A percentile compares a stretch with the other conserved stretches of the same genome.
These are phyloP conservation scores for Golubevia sp. DNA, from an alignment of 1,284 basidiomycete species.

Conservation along the genomic window DNA sequence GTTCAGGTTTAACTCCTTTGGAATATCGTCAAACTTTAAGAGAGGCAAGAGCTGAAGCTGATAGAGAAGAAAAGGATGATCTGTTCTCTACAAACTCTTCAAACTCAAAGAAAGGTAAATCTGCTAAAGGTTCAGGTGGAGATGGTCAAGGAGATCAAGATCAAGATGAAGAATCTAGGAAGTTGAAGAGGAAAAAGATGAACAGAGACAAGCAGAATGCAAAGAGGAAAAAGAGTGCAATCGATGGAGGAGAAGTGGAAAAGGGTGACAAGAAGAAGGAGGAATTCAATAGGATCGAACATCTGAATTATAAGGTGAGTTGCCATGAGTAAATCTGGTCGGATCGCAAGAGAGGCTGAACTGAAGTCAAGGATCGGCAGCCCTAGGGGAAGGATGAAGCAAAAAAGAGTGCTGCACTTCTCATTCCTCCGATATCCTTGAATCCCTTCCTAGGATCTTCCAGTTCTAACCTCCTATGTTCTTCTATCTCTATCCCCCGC, in stretches of 20 bases:
- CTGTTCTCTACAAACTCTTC: constrained; percentile 47
- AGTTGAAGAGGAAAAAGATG: constrained; percentile 6
- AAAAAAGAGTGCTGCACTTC: too few relatives aligned
- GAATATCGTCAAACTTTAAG: constrained; percentile 54
- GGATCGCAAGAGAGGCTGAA: too few relatives aligned
- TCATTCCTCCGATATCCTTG: too few relatives aligned
- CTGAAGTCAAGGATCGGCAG: too few relatives aligned
- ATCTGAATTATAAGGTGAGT: too few relatives aligned
- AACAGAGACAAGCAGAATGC: constrained; percentile 18
- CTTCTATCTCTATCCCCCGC: constrained; percentile 9
- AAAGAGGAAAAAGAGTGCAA: constrained; percentile 28
- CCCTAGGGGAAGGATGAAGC: too few relatives aligned
- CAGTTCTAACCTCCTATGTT: not conserved
- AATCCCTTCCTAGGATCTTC: too few relatives aligned
- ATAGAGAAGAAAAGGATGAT: constrained; percentile 24
- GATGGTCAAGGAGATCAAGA: not conserved
- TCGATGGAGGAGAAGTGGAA: too few relatives aligned
- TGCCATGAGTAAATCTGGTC: too few relatives aligned
- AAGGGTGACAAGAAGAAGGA: too few relatives aligned
- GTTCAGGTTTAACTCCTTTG: constrained; percentile 48
- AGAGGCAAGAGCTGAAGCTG: constrained; percentile 47
- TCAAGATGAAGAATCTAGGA: constrained; percentile 1
- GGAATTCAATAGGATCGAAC: too few relatives aligned
- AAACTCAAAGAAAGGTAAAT: not conserved
- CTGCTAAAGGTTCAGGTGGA: not conserved